Conservation (phyloP, 345 rosid genomes). For the Eucalyptus lansdowneana region DNA sequence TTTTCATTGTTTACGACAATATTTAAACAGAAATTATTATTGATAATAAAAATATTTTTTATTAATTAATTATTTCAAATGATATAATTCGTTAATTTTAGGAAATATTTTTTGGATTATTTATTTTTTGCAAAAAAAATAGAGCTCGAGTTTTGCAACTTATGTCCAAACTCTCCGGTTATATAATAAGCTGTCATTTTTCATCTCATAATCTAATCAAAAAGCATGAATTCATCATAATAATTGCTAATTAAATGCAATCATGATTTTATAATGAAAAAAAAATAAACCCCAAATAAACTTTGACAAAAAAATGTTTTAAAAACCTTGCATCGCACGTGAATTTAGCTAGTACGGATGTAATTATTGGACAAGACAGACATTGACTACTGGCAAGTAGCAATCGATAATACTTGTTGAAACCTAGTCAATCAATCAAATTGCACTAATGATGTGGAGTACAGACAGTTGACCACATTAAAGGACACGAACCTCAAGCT, state of each 20-base stretch:
- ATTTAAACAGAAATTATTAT: no score
- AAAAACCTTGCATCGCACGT: neutral
- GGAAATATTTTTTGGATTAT: fast-evolving
- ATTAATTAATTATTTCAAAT: no score
- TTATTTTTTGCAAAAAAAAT: fast-evolving
- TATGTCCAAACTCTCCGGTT: neutral
- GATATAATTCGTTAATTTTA: no score
- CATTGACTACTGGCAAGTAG: neutral
- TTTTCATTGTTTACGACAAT: no score
- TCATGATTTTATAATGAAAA: neutral
- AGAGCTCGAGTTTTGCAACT: neutral
- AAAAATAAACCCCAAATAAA: neutral
- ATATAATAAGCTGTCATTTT: neutral
- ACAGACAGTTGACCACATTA: neutral
- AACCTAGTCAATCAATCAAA: neutral
- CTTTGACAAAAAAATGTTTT: neutral
- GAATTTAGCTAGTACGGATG: neutral
- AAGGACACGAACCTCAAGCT: neutral
- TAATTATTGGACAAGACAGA: neutral
- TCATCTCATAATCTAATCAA: neutral
- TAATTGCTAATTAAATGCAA: neutral
- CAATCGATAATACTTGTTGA: neutral
- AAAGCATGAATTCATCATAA: neutral
- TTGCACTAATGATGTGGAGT: neutral
- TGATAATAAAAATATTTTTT: no score